These are phyloP conservation scores for Sclerotinia borealis DNA, from an alignment of 2,329 filamentous ascomycete species.

Conservation along the genomic window DNA sequence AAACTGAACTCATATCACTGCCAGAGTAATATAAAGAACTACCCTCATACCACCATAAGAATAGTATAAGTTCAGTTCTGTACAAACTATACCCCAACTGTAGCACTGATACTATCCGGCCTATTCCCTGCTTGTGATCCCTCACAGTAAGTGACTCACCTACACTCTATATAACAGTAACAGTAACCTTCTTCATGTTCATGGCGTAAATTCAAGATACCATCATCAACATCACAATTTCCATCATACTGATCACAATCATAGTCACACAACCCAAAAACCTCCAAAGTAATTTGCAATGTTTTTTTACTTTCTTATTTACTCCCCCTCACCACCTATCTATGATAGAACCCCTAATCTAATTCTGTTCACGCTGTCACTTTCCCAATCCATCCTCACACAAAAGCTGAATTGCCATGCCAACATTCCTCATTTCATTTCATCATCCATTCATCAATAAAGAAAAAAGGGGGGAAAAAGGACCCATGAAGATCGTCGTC, in stretches of 20 bases:
- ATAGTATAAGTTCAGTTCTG: no score
- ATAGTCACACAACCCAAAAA: background rate
- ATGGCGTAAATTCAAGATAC: no score
- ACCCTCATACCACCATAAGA: no score
- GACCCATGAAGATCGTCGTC: background rate
- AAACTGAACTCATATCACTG: no score
- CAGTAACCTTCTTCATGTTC: no score
- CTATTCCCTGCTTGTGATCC: no score
- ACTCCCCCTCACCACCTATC: background rate
- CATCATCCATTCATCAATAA: background rate
- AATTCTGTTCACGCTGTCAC: conserved; percentile 8
- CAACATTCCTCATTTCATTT: conserved; percentile 3
- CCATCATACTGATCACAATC: background rate
- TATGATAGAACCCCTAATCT: conserved; percentile 9
- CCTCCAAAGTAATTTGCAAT: conserved; percentile 8
- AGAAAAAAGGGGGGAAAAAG: background rate
- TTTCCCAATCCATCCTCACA: conserved; percentile 2
- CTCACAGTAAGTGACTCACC: no score
- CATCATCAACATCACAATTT: background rate
- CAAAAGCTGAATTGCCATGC: conserved; percentile 4
- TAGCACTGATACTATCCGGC: no score
- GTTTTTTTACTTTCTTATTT: conserved; percentile 14
- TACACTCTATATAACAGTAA: no score
- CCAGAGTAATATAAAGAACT: no score
- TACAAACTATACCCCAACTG: no score